Conservation (phyloP, 176 grass and related monocot species). For the Dactylis glomerata region DNA sequence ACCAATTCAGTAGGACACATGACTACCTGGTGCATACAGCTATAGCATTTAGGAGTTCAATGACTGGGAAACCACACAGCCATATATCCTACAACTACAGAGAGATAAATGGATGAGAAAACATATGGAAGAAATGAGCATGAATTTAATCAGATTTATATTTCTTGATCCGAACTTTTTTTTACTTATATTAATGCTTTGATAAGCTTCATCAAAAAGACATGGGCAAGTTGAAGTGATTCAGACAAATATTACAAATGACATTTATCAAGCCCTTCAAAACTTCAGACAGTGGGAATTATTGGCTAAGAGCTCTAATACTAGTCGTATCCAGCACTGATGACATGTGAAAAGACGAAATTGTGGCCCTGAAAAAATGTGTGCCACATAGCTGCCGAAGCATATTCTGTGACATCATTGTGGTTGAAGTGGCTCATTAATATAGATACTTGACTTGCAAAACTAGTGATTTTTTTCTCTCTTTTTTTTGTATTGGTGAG, state of each 20-base stretch:
- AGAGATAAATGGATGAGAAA: slow-evolving; percentile 6
- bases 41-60: neutral
- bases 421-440: neutral
- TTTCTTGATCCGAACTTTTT: neutral
- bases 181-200: neutral
- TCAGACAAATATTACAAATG: neutral
- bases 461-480: neutral
- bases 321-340: neutral
- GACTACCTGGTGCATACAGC: neutral
- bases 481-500: neutral
- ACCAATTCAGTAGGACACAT: too few species aligned
- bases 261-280: neutral
- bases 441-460: neutral
- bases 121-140: slow-evolving; percentile 10
- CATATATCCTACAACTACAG: neutral
- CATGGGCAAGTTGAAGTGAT: neutral
- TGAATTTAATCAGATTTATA: neutral
- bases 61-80: neutral
- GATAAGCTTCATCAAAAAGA: neutral
- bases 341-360: neutral
- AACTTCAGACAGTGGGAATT: neutral
- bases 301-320: neutral
- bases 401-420: neutral
- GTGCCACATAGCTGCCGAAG: too few species aligned
- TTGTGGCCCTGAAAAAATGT: neutral